Evolutionary conservation across 768 basidiomycete genomes (phyloP).

Genomic region (Mycena maculata): DNA sequence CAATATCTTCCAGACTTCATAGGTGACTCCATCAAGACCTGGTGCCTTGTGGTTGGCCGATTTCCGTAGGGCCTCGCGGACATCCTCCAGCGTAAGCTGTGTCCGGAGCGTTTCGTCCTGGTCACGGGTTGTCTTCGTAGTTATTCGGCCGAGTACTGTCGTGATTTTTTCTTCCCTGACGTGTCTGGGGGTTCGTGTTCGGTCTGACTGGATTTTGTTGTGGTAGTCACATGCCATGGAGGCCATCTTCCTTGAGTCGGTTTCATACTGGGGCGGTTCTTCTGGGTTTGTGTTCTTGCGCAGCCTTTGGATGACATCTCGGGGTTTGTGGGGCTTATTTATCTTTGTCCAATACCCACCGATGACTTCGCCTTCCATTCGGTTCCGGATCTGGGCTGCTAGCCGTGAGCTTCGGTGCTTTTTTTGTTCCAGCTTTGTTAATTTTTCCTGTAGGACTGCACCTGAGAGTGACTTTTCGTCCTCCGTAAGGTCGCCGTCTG

Average conservation of each 20-base stretch:
- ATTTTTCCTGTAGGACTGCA: not conserved
- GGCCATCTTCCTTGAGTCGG: slow-evolving; percentile 4
- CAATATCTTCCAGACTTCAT: slow-evolving; percentile 32
- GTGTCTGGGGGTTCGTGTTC: not conserved
- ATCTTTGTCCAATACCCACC: not conserved
- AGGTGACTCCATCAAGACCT: slow-evolving; percentile 32
- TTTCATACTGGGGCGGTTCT: not conserved
- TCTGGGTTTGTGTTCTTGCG: not conserved
- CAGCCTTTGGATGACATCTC: not conserved
- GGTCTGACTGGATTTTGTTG: not conserved
- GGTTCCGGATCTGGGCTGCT: not conserved
- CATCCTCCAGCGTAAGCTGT: not conserved
- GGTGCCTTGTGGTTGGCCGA: slow-evolving; percentile 18
- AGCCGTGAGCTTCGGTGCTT: not conserved
- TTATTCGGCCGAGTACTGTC: not conserved
- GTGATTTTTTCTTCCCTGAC: not conserved
- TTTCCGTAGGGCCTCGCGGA: slow-evolving; percentile 3
- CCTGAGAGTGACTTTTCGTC: not conserved
- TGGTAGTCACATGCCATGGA: slow-evolving; percentile 1
- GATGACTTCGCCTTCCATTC: not conserved
- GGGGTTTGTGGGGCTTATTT: slow-evolving; percentile 2
- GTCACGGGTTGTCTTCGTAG: not conserved
- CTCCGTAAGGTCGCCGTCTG: not conserved
- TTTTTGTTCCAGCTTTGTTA: not conserved
- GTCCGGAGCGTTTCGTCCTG: not conserved